Base-by-base conservation (phyloP, 495 filamentous ascomycete genomes). In the Entonaema liquescens region DNA sequence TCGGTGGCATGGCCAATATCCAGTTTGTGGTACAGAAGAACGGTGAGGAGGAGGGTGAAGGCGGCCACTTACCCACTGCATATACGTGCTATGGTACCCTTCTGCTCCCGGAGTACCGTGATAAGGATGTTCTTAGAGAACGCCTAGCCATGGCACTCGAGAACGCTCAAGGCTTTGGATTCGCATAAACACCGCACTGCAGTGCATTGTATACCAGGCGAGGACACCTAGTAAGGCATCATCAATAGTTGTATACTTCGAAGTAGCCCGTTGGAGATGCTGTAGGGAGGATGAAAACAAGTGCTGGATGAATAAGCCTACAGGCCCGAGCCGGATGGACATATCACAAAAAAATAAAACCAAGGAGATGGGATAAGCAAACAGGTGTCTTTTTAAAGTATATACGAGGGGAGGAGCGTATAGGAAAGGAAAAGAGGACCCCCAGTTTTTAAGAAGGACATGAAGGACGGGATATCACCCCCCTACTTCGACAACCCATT, bases 91-190 rank as follows among this genome's bases (percentile, higher is more conserved):
- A 95, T 79, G 93, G 94, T 3, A 91, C 90, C 23, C 77, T 99
- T 57, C 74, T 96, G 65, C 76, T 99, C 55, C 95, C 95, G 8
- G 91, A 94, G 79, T 99, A 98, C 76, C 82, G 77, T 11, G 86
- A 84, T 26, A 85, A 82, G 74, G 87, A 89, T 63, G 87, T 91
- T 60, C 72, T 98, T 78, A 83, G 86, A 74, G 82, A 90, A 79
- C 93, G 93, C 77, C 80, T 99, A 67, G 82, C 82, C 33, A 87
- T 92, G 83, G 95, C 95, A 50, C 77, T 99, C 71, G 90, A 94
- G 79, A 95, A 97, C 79, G 88, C 90, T n/a, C 88, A 90, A 75
- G 95, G 95, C n/a, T 99, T 99, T 79, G 95, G 95, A 49, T 89
- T 91, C 75, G 83, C 83, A 38, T 85, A 65, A 75, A 15, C n/a